Percentiles rank a stretch among this genome's conserved stretches.
Evolutionary conservation across 2,329 filamentous ascomycete species (phyloP).

Genomic region (Pestalotiopsis sp.): DNA sequence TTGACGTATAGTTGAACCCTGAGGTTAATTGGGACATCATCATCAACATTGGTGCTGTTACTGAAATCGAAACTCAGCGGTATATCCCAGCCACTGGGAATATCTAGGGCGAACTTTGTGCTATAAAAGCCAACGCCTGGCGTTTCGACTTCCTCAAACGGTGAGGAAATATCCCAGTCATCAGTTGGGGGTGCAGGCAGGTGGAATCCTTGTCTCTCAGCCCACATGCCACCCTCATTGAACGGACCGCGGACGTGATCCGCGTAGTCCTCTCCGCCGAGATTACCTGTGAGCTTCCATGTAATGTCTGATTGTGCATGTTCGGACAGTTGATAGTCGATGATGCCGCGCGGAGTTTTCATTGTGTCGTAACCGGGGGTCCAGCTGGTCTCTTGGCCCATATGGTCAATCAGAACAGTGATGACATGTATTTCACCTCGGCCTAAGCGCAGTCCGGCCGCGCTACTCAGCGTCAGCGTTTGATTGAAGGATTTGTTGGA

Average conservation of each 20-base stretch:
- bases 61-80: conserved; percentile 64
- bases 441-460: conserved; percentile 33
- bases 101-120: conserved; percentile 54
- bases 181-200: conserved; percentile 54
- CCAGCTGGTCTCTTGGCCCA: conserved; percentile 66
- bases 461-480: conserved; percentile 44
- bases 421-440: conserved; percentile 60
- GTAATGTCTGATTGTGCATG: conserved; percentile 45
- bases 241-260: conserved; percentile 65
- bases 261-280: conserved; percentile 64
- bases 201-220: conserved; percentile 66
- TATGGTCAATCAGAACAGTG: conserved; percentile 74
- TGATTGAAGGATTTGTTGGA: conserved; percentile 35
- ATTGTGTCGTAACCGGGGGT: conserved; percentile 59
- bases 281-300: conserved; percentile 72
- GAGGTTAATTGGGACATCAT: conserved; percentile 42
- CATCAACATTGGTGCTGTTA: conserved; percentile 28
- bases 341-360: conserved; percentile 66
- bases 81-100: conserved; percentile 61
- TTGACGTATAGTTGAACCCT: conserved; percentile 72
- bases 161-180: conserved; percentile 39
- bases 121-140: conserved; percentile 63
- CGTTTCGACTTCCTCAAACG: conserved; percentile 40
- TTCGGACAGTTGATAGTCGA: conserved; percentile 59
- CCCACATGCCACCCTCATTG: conserved; percentile 68